These are phyloP conservation scores for Penicillium sp. DNA, from an alignment of 2,329 filamentous ascomycete species.

Conservation along the genomic window DNA sequence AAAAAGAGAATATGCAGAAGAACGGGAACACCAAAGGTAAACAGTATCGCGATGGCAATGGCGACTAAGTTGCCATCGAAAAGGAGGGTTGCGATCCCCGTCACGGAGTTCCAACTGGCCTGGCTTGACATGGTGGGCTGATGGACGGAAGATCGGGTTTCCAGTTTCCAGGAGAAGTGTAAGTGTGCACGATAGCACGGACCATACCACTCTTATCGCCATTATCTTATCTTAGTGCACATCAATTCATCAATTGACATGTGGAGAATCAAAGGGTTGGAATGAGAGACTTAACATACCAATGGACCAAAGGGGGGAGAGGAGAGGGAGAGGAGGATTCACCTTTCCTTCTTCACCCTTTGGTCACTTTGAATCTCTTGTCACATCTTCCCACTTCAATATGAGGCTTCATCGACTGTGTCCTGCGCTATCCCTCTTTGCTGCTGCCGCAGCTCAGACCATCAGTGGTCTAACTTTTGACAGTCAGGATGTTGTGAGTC, in stretches of 20 bases:
- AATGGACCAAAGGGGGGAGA: slow-evolving; percentile 7
- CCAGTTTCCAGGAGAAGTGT: slow-evolving; percentile 1
- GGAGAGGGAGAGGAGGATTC: not conserved
- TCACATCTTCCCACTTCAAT: slow-evolving; percentile 12
- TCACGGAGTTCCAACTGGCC: slow-evolving; percentile 39
- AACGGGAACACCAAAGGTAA: slow-evolving; percentile 72
- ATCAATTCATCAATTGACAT: slow-evolving; percentile 6
- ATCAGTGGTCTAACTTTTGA: slow-evolving; percentile 50
- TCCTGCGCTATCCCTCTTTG: slow-evolving; percentile 38
- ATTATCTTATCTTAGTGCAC: slow-evolving; percentile 16
- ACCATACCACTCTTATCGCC: not conserved
- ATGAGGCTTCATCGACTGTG: slow-evolving; percentile 33
- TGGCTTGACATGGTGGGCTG: slow-evolving; percentile 28
- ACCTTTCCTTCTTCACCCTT: slow-evolving; percentile 1
- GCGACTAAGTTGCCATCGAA: slow-evolving; percentile 44
- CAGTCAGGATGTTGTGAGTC: slow-evolving; percentile 50
- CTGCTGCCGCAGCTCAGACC: slow-evolving; percentile 53
- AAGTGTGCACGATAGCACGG: slow-evolving; percentile 14
- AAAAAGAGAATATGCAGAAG: slow-evolving; percentile 76
- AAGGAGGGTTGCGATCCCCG: slow-evolving; percentile 41
- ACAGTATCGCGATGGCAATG: slow-evolving; percentile 66
- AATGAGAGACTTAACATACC: slow-evolving; percentile 18
- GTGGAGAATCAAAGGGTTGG: slow-evolving; percentile 4
- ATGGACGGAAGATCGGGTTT: not conserved
- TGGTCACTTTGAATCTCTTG: slow-evolving; percentile 2